Conservation (phyloP, 2,329 filamentous ascomycete species). For the Colletotrichum agaves region DNA sequence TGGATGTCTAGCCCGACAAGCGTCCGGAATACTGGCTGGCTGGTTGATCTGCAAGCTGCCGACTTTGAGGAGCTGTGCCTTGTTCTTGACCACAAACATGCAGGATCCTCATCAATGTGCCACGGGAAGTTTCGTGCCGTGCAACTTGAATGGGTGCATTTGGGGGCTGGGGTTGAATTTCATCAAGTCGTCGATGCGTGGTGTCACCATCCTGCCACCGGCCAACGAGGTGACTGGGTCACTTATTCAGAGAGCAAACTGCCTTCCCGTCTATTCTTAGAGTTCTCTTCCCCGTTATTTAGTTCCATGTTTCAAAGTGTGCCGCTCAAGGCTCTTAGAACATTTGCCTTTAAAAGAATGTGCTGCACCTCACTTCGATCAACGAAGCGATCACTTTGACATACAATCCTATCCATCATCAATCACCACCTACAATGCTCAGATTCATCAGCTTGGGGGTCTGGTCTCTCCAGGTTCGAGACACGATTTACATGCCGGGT, state of each 20-base stretch:
- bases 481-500: background rate
- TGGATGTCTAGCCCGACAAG: background rate
- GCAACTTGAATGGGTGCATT: background rate
- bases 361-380: background rate
- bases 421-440: constrained; percentile 1
- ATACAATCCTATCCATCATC: accelerated
- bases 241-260: constrained; percentile 4
- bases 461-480: constrained; percentile 32
- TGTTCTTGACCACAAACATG: constrained; percentile 14
- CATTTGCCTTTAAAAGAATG: background rate
- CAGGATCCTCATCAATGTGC: constrained; percentile 15
- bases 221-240: constrained; percentile 2
- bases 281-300: background rate
- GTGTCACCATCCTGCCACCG: background rate
- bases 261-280: background rate
- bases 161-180: background rate
- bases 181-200: background rate
- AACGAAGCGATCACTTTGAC: background rate
- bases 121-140: constrained; percentile 1
- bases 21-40: background rate
- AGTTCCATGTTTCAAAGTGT: background rate
- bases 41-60: background rate
- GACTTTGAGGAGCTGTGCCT: background rate
- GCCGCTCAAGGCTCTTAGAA: background rate
- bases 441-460: constrained; percentile 19